Conservation (phyloP, 192 early-diverging fungal genomes). For the Chytriomyces sp. region DNA sequence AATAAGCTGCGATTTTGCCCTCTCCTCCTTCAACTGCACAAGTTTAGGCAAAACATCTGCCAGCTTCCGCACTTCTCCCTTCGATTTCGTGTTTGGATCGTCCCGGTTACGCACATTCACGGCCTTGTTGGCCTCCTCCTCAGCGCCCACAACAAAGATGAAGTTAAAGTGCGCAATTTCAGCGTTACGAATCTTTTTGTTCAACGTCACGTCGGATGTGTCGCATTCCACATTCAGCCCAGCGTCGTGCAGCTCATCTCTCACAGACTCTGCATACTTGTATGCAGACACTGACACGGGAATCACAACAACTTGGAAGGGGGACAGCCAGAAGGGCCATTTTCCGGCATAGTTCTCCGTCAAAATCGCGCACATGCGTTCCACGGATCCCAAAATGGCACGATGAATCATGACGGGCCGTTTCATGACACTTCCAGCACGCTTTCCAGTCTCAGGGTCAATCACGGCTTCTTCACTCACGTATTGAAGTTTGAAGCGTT, state of each 20-base stretch:
- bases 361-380: constrained; percentile 94
- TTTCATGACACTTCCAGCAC: constrained; percentile 50
- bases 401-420: constrained; percentile 98
- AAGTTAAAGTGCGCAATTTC: constrained; percentile 95
- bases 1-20: constrained; percentile 23
- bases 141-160: constrained; percentile 90
- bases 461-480: constrained; percentile 65
- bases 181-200: constrained; percentile 97
- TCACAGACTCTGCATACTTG: constrained; percentile 82
- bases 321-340: constrained; percentile 97
- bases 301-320: constrained; percentile 88
- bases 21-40: constrained; percentile 64
- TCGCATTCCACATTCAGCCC: constrained; percentile 88
- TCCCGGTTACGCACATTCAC: constrained; percentile 94
- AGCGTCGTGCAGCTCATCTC: constrained; percentile 66
- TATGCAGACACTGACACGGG: constrained; percentile 80
- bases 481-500: constrained; percentile 90
- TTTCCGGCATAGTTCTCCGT: constrained; percentile 95
- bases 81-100: constrained; percentile 48
- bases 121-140: constrained; percentile 74
- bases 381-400: constrained; percentile 92
- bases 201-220: constrained; percentile 80
- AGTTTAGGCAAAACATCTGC: constrained; percentile 71
- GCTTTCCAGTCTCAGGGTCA: constrained; percentile 51
- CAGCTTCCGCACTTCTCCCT: constrained; percentile 74